A percentile compares a stretch with the other conserved stretches of the same genome.
phyloP scores from a whole-genome alignment of 163 green algal species.

The Picocystis sp. region DNA sequence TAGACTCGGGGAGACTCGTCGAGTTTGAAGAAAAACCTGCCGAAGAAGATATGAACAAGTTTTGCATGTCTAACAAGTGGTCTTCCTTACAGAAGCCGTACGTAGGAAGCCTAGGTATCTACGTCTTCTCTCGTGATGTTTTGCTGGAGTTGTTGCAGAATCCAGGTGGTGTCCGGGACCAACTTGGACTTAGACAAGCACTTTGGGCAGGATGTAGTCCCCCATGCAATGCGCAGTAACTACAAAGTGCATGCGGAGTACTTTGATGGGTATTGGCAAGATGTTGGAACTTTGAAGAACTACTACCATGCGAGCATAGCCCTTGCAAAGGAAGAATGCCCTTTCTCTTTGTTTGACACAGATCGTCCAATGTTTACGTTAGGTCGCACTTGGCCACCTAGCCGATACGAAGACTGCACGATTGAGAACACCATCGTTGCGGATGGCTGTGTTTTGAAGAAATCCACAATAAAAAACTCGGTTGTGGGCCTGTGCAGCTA shows the following conservation, averaged over 20 bases:
- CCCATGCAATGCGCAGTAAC: not conserved
- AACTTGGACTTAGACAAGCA: not conserved
- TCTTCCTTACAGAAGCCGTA: not conserved
- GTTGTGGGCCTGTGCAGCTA: too few species aligned
- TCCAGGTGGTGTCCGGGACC: too few species aligned
- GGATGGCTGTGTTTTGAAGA: too few species aligned
- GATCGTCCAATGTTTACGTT: not conserved
- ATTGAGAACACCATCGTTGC: too few species aligned
- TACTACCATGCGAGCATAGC: not conserved
- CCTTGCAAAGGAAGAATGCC: not conserved
- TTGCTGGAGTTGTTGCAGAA: slow-evolving; percentile 2
- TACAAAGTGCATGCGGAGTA: slow-evolving; percentile 1
- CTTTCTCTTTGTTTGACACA: not conserved
- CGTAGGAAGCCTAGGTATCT: slow-evolving; percentile 6
- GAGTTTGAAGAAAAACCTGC: slow-evolving; percentile 5
- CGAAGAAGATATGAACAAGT: not conserved
- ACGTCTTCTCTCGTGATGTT: slow-evolving; percentile 2
- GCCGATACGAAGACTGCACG: too few species aligned
- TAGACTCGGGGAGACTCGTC: not conserved
- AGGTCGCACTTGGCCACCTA: not conserved
- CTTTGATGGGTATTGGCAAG: slow-evolving; percentile 4
- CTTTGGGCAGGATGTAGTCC: slow-evolving; percentile 8
- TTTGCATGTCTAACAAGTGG: not conserved
- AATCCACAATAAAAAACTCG: too few species aligned
- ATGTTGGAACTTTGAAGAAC: slow-evolving; percentile 1